Base-by-base conservation (phyloP, 1,284 basidiomycete genomes). In the Mycena sp. region DNA sequence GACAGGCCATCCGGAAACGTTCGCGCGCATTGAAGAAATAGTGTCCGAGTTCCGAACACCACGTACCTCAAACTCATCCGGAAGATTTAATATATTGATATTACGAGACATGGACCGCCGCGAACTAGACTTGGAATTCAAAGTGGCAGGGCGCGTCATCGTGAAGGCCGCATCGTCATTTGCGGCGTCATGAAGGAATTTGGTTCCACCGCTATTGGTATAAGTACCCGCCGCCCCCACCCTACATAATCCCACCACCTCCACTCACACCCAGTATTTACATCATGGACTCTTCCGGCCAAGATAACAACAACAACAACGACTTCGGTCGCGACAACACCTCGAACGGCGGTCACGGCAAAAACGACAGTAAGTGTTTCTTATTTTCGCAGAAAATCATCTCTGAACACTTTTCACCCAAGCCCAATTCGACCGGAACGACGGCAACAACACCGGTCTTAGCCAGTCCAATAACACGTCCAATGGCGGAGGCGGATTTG, bases 251-350 rank as follows among this genome's bases (percentile, higher is more conserved):
- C 25, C 32, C 16, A 4, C 32, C 30, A 14, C 35, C 23, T 16
- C 11, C 25, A n/a, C 30, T 32, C 46, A 19, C 21, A 11, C 48
- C 19, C 32, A 28, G 32, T 21, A n/a, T 35, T 14, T 19, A 32
- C 40, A 54, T 16, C n/a, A 54, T 54, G 52, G 40, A 54, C 29
- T 54, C 52, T 43, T 54, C 41, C 52, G 29, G n/a, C 17, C 52
- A 54, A 44, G 16, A 41, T 9, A n/a, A n/a, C n/a, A n/a, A n/a
- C n/a, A 43, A 38, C 40, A 52, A 16, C 50, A 54, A 26, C 40
- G 25, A 43, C 14, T 29, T 29, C 51, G 50, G 37, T 26, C 23
- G 12, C 37, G 35, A n/a, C n/a, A n/a, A 51, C 49, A 26, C 25
- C 10, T 26, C 26, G 21, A 25, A 25, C 5, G 41, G 41, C n/a